phyloP scores from a whole-genome alignment of 2,329 filamentous ascomycete genomes.

The Nothopassalora personata region DNA sequence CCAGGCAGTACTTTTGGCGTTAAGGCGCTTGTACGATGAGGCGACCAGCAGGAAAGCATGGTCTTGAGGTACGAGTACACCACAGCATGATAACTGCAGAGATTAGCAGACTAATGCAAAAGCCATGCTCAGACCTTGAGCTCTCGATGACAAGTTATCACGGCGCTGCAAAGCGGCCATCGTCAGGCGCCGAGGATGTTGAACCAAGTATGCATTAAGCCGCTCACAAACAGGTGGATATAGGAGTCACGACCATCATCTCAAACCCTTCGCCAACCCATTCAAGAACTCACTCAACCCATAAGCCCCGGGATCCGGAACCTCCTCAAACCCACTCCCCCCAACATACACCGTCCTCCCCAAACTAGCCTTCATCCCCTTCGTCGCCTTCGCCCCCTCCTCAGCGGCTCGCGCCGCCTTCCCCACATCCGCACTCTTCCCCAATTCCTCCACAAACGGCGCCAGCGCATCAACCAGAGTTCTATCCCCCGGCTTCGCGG shows the following conservation, averaged over 20 bases:
- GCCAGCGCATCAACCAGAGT: constrained; percentile 85
- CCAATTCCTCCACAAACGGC: constrained; percentile 75
- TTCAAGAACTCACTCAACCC: constrained; percentile 82
- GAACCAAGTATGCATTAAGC: constrained; percentile 14
- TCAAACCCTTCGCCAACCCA: constrained; percentile 60
- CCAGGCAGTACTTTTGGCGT: not conserved
- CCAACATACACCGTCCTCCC: constrained; percentile 80
- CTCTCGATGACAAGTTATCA: not conserved
- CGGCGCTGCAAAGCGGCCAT: not conserved
- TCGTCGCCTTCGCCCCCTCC: constrained; percentile 74
- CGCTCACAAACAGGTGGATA: not conserved
- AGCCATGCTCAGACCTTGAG: not conserved
- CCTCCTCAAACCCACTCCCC: constrained; percentile 64
- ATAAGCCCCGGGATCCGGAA: constrained; percentile 67
- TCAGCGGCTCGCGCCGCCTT: constrained; percentile 71
- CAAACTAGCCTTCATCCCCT: constrained; percentile 84
- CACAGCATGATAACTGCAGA: not conserved
- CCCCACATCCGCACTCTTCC: constrained; percentile 58
- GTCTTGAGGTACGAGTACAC: not conserved
- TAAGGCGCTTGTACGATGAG: not conserved
- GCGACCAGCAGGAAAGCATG: not conserved
- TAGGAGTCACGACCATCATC: constrained; percentile 17
- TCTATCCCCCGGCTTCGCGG: constrained; percentile 80
- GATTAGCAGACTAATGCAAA: constrained; percentile 2
- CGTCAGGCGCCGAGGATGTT: constrained; percentile 9